Conservation (phyloP, 805 yeast species). For the Tetrapisispora phaffii region DNA sequence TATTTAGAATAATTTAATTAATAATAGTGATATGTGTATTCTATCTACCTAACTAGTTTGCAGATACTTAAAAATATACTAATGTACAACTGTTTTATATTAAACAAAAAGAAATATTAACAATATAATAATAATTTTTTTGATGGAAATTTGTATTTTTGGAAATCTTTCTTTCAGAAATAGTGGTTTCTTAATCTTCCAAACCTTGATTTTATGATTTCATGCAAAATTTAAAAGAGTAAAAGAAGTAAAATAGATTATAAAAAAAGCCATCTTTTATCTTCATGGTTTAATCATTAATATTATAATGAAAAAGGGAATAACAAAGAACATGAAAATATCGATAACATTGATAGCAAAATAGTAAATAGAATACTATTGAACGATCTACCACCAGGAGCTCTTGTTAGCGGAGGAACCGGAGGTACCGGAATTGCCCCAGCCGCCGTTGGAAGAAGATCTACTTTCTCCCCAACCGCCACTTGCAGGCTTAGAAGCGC, state of each 20-base stretch:
- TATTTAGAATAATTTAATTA: no score
- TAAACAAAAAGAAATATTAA: slow-evolving; percentile 1
- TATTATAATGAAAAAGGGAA: neutral
- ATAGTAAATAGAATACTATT: slow-evolving; percentile 2
- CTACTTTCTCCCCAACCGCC: slow-evolving; percentile 3
- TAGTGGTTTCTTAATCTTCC: slow-evolving; percentile 1
- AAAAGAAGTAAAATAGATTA: slow-evolving; percentile 2
- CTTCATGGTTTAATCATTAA: neutral
- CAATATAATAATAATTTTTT: neutral
- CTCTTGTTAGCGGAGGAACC: slow-evolving; percentile 8
- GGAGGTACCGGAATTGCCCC: slow-evolving; percentile 25
- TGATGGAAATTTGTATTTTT: slow-evolving; percentile 12
- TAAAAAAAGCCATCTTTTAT: neutral
- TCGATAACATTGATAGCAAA: slow-evolving; percentile 1
- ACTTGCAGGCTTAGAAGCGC: slow-evolving; percentile 12
- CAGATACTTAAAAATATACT: slow-evolving; percentile 7
- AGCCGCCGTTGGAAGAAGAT: slow-evolving; percentile 13
- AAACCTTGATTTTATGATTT: slow-evolving; percentile 3
- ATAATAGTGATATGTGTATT: slow-evolving; percentile 7
- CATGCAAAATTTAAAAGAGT: slow-evolving; percentile 6
- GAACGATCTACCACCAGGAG: slow-evolving; percentile 21
- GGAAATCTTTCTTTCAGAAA: slow-evolving; percentile 23
- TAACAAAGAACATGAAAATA: neutral
- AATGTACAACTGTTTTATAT: slow-evolving; percentile 8
- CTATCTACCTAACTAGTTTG: slow-evolving; percentile 11